A percentile compares a stretch with the other conserved stretches of the same genome.
These are phyloP conservation scores for Neoconidiobolus thromboides DNA, from an alignment of 371 early-diverging fungal species.

Conservation along the genomic window DNA sequence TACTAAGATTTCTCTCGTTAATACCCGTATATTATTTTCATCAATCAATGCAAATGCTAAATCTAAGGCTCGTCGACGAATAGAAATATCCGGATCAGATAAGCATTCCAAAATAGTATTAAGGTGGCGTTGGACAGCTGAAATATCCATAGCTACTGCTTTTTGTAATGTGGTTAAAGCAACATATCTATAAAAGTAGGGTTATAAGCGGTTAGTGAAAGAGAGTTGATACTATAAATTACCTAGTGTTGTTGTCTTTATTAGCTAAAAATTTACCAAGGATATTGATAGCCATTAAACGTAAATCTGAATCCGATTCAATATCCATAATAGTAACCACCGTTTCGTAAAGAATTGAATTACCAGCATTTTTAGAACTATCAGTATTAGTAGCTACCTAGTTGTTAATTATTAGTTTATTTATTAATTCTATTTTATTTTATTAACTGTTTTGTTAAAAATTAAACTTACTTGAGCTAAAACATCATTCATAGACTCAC, in stretches of 20 bases:
- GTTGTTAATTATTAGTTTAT: not conserved
- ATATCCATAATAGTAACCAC: conserved; percentile 90
- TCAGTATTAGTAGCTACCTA: conserved; percentile 89
- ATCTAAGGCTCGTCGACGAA: conserved; percentile 89
- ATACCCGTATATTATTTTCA: conserved; percentile 74
- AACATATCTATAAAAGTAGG: conserved; percentile 45
- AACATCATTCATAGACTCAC: conserved; percentile 90
- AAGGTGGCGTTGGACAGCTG: conserved; percentile 93
- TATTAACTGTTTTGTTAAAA: not conserved
- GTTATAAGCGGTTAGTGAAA: not conserved
- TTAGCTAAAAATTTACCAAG: conserved; percentile 87
- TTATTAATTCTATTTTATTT: no score
- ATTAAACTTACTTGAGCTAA: conserved; percentile 57
- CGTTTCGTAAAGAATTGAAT: conserved; percentile 89
- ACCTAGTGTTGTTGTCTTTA: conserved; percentile 91
- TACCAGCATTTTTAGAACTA: conserved; percentile 87
- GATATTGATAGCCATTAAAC: conserved; percentile 91
- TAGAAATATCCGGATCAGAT: conserved; percentile 86
- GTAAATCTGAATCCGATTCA: conserved; percentile 73
- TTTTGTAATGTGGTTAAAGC: conserved; percentile 84
- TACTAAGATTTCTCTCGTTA: conserved; percentile 78
- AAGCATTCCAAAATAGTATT: conserved; percentile 89
- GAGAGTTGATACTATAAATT: conserved; percentile 6
- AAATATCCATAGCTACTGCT: conserved; percentile 68
- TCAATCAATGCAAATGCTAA: conserved; percentile 89